Evolutionary conservation across 1,139 yeast genomes (phyloP).

Genomic region (Pichia sp.): DNA sequence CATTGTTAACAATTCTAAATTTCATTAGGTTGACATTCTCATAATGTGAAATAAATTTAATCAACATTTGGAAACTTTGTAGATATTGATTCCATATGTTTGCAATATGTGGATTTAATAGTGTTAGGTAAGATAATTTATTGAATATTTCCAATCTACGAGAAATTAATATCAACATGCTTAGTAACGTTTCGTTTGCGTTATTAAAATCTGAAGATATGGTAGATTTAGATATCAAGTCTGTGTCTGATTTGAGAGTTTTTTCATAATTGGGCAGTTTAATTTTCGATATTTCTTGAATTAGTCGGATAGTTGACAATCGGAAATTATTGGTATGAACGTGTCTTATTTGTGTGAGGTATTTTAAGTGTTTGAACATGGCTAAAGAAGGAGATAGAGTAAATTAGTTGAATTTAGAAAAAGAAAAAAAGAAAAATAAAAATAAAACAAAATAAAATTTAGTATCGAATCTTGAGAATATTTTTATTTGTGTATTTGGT

Average conservation of each 20-base stretch:
- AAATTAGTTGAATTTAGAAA: no score
- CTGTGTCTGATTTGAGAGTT: conserved; percentile 1
- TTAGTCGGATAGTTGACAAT: background rate
- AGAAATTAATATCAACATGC: conserved; percentile 42
- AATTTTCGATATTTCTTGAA: background rate
- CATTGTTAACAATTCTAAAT: conserved; percentile 2
- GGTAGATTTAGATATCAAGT: no score
- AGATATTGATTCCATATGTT: conserved; percentile 69
- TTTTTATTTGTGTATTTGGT: no score
- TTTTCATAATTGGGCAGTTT: conserved; percentile 4
- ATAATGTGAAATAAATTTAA: conserved; percentile 32
- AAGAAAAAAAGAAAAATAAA: no score
- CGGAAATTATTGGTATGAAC: background rate
- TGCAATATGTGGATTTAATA: conserved; percentile 85
- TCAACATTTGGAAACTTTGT: conserved; percentile 58
- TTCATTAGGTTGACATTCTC: background rate
- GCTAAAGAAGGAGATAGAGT: no score
- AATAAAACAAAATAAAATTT: no score
- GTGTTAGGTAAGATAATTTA: conserved; percentile 72
- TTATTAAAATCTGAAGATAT: background rate
- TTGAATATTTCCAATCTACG: conserved; percentile 63
- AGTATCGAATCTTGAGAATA: no score
- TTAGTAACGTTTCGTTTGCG: conserved; percentile 32
- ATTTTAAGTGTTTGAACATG: no score
- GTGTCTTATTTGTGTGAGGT: background rate